These are phyloP conservation scores for Trichoderma guizhouense DNA, from an alignment of 2,329 filamentous ascomycete species.

Conservation along the genomic window DNA sequence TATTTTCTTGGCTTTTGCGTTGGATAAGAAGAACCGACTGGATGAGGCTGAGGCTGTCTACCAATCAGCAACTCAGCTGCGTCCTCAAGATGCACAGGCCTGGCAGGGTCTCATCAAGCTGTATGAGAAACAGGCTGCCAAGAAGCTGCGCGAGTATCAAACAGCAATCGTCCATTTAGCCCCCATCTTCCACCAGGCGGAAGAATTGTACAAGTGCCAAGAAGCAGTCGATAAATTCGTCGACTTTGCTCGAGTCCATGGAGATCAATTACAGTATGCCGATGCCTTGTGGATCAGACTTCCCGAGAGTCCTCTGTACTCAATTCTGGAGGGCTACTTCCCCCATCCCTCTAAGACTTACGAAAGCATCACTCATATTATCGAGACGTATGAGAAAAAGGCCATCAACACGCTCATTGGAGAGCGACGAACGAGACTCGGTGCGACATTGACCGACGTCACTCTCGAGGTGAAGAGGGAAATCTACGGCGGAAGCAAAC, in stretches of 20 bases:
- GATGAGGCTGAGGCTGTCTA: conserved; percentile 78
- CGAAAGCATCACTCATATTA: conserved; percentile 74
- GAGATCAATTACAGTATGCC: conserved; percentile 70
- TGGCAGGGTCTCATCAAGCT: conserved; percentile 88
- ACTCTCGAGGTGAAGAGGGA: conserved; percentile 85
- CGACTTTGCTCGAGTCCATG: conserved; percentile 68
- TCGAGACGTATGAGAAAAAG: conserved; percentile 83
- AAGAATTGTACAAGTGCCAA: conserved; percentile 61
- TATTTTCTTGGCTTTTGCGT: conserved; percentile 82
- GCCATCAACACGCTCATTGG: conserved; percentile 87
- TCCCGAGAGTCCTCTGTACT: conserved; percentile 77
- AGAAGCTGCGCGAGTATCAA: conserved; percentile 71
- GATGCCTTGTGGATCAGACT: conserved; percentile 72
- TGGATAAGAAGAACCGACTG: conserved; percentile 69
- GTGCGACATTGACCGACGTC: conserved; percentile 78
- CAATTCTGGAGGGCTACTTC: conserved; percentile 77
- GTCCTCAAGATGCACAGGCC: conserved; percentile 73
- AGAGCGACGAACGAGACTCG: conserved; percentile 81
- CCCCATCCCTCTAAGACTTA: conserved; percentile 78
- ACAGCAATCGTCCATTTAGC: conserved; percentile 70
- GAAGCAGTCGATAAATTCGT: conserved; percentile 77
- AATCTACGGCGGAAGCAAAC: conserved; percentile 68
- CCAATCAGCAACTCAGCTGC: conserved; percentile 65
- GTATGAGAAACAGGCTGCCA: conserved; percentile 72
- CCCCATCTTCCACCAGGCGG: conserved; percentile 65